phyloP scores from a whole-genome alignment of 176 grass and related monocot species.

The Melocanna baccifera region DNA sequence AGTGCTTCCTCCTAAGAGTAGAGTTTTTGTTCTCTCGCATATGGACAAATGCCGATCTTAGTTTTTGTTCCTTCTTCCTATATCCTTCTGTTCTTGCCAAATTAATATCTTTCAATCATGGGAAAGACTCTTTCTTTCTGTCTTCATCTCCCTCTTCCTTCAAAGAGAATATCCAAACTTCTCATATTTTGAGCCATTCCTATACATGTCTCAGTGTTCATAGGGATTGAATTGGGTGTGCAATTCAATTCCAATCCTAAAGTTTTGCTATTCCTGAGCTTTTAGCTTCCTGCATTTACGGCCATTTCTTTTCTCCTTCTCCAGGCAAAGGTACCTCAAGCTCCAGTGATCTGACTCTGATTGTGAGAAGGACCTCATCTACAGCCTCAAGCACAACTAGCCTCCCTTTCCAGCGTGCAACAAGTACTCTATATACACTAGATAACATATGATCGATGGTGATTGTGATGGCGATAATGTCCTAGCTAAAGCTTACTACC shows the following conservation, averaged over 20 bases:
- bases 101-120: neutral
- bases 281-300: neutral
- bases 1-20: neutral
- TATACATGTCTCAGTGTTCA: neutral
- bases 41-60: conserved; percentile 15
- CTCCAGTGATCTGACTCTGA: conserved; percentile 15
- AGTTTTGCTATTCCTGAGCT: neutral
- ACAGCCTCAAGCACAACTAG: neutral
- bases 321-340: neutral
- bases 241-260: neutral
- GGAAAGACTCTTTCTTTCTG: neutral
- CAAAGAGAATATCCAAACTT: neutral
- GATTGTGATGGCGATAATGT: neutral
- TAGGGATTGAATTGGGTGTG: neutral
- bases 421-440: conserved; percentile 28
- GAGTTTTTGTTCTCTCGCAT: conserved; percentile 10
- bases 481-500: neutral
- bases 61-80: neutral
- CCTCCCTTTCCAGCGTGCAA: neutral
- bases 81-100: conserved; percentile 6
- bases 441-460: neutral
- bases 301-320: neutral
- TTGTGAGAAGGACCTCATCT: neutral
- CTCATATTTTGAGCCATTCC: neutral
- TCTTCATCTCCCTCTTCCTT: neutral